phyloP scores from a whole-genome alignment of 345 rosid genomes.

The Eucalyptus pauciflora region DNA sequence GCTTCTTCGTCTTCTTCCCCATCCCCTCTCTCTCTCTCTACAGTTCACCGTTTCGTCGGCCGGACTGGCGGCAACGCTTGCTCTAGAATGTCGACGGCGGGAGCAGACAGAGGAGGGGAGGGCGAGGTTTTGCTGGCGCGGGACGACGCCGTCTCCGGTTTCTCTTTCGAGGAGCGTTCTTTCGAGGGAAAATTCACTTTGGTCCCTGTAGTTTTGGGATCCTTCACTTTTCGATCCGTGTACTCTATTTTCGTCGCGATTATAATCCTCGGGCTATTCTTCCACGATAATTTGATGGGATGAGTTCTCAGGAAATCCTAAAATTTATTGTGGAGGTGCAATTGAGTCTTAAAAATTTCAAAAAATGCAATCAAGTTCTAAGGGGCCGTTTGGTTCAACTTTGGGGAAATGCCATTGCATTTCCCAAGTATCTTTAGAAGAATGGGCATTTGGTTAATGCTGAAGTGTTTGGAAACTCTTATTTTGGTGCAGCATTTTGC shows the following conservation, averaged over 20 bases:
- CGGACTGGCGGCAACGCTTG: background rate
- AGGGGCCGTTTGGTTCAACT: too few species aligned
- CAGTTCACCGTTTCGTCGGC: background rate
- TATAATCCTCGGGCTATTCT: fast-evolving
- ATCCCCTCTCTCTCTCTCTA: constrained; percentile 5
- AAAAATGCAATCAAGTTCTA: too few species aligned
- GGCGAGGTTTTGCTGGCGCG: background rate
- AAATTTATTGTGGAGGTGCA: fast-evolving
- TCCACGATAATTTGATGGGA: background rate
- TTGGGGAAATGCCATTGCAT: too few species aligned
- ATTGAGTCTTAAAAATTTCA: fast-evolving
- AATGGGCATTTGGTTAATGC: too few species aligned
- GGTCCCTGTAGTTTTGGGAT: background rate
- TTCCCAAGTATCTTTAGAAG: too few species aligned
- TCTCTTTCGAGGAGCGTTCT: background rate
- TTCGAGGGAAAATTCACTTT: background rate
- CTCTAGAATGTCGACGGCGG: background rate
- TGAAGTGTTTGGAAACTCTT: too few species aligned
- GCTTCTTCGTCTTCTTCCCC: constrained; percentile 93
- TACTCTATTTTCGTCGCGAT: background rate
- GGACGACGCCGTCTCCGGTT: too few species aligned
- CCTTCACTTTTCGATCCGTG: background rate
- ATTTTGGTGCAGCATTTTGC: too few species aligned
- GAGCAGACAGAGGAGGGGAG: background rate
- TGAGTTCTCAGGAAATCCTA: fast-evolving